Evolutionary conservation across 805 yeast genomes (phyloP).

Genomic region (Debaryomyces tyrocola): DNA sequence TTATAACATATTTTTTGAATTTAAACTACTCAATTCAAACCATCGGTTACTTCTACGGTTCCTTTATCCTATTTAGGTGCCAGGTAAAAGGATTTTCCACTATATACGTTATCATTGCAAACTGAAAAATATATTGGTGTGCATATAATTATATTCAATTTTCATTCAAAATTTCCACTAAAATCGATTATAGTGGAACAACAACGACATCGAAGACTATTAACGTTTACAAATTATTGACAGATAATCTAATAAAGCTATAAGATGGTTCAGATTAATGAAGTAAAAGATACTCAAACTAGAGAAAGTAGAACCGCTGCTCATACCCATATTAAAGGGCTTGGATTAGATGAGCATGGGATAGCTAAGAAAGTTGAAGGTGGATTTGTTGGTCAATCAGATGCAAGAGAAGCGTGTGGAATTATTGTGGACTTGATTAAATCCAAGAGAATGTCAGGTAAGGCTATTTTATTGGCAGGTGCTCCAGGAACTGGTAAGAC

Average conservation of each 20-base stretch:
- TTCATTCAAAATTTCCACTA: too few species aligned
- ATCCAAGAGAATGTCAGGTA: constrained; percentile 89
- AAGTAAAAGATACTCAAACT: constrained; percentile 57
- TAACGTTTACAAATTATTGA: neutral
- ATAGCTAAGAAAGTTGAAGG: constrained; percentile 81
- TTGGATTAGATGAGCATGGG: constrained; percentile 91
- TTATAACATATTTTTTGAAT: too few species aligned
- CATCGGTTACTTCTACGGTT: too few species aligned
- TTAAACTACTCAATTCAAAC: too few species aligned
- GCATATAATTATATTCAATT: neutral
- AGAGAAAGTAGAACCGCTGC: constrained; percentile 83
- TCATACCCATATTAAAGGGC: constrained; percentile 94
- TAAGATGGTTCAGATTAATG: constrained; percentile 73
- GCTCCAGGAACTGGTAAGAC: constrained; percentile 99
- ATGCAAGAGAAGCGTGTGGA: constrained; percentile 91
- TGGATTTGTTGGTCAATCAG: constrained; percentile 79
- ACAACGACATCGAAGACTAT: neutral
- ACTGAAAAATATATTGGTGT: neutral
- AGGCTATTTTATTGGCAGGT: constrained; percentile 94
- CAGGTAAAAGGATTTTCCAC: too few species aligned
- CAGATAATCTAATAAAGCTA: constrained; percentile 1
- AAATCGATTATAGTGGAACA: neutral
- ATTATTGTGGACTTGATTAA: constrained; percentile 91
- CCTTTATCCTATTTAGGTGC: too few species aligned
- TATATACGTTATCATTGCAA: neutral